Evolutionary conservation across 352 stramenopile genomes (phyloP).

Genomic region (Phytophthora cactorum): DNA sequence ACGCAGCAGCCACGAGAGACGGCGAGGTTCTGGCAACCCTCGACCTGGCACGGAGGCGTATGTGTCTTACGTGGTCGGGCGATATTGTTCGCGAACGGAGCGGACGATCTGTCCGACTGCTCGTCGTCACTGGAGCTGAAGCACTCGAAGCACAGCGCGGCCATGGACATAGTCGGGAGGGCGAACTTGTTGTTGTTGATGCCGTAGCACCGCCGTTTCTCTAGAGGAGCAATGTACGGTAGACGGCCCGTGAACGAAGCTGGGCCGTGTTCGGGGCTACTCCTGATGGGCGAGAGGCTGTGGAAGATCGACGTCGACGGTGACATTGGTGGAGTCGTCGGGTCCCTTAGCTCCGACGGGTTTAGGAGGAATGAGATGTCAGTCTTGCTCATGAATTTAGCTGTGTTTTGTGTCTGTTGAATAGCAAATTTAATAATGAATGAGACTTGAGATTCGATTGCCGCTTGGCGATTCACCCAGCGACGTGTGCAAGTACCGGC

Average conservation of each 20-base stretch:
- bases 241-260: conserved; percentile 18
- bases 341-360: conserved; percentile 13
- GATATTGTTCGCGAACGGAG: not conserved
- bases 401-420: conserved; percentile 8
- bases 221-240: conserved; percentile 40
- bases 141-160: conserved; percentile 26
- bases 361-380: conserved; percentile 59
- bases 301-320: conserved; percentile 28
- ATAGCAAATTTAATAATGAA: conserved; percentile 23
- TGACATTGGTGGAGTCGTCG: conserved; percentile 29
- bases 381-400: conserved; percentile 39
- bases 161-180: conserved; percentile 28
- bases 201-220: conserved; percentile 26
- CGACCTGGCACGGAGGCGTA: conserved; percentile 53
- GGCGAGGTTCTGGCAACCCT: conserved; percentile 65
- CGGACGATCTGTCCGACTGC: conserved; percentile 14
- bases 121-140: conserved; percentile 32
- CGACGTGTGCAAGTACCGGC: not conserved
- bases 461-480: not conserved
- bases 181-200: conserved; percentile 12
- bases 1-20: conserved; percentile 61
- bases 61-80: not conserved
- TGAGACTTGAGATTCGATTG: conserved; percentile 12
- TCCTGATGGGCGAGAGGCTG: conserved; percentile 25
- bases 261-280: conserved; percentile 19